Evolutionary conservation across 1,139 yeast species (phyloP).

Genomic region (Zhuliangozyma blackwelliae): DNA sequence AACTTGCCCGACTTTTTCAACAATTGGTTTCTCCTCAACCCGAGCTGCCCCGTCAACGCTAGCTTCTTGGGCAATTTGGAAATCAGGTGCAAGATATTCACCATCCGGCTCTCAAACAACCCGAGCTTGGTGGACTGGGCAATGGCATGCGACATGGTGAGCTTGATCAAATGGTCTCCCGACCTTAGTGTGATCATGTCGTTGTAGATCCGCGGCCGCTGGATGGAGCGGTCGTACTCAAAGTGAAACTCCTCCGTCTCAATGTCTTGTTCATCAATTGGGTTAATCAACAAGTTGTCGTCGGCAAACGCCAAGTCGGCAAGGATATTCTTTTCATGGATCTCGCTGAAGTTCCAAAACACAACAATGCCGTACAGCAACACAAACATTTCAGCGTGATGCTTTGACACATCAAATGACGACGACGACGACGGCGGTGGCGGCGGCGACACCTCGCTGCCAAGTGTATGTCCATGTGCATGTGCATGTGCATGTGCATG

Average conservation of each 20-base stretch:
- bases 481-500: too few species aligned
- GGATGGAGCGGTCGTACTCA: conserved; percentile 77
- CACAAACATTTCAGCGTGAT: conserved; percentile 83
- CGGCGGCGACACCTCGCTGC: not conserved
- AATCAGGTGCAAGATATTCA: conserved; percentile 75
- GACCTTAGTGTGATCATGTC: conserved; percentile 89
- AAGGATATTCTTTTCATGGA: conserved; percentile 85
- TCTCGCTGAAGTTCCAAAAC: conserved; percentile 93
- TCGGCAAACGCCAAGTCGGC: conserved; percentile 87
- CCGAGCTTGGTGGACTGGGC: conserved; percentile 94
- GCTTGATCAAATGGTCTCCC: conserved; percentile 87
- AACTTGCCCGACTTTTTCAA: conserved; percentile 84
- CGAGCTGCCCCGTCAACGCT: conserved; percentile 85
- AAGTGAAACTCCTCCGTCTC: conserved; percentile 95
- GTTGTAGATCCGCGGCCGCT: conserved; percentile 85
- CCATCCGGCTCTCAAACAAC: conserved; percentile 87
- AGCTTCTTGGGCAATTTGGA: conserved; percentile 83
- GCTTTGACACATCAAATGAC: conserved; percentile 54
- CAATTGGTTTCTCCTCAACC: conserved; percentile 72
- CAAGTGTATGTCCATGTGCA: too few species aligned
- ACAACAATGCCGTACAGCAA: conserved; percentile 92
- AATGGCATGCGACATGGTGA: conserved; percentile 93
- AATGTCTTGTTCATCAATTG: conserved; percentile 83
- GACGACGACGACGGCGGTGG: conserved; percentile 5
- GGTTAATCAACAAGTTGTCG: conserved; percentile 58